A percentile compares a stretch with the other conserved stretches of the same genome.
Evolutionary conservation across 495 filamentous ascomycete species (phyloP).

Genomic region (Extremus antarcticus): DNA sequence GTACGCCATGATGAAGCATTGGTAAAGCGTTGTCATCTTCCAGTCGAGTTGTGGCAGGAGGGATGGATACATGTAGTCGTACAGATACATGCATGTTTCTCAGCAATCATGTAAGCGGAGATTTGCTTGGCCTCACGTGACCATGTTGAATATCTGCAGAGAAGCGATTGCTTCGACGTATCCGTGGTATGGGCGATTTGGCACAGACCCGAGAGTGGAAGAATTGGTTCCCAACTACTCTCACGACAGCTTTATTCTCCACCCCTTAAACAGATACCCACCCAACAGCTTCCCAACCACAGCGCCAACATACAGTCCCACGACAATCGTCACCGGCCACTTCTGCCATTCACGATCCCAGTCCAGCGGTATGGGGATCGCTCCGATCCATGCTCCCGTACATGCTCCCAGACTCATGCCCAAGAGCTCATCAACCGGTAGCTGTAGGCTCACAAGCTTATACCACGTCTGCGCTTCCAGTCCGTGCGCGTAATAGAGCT

Average conservation of each 20-base stretch:
- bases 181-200: too few relatives aligned
- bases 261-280: constrained; percentile 49
- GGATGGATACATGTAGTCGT: neutral
- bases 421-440: constrained; percentile 55
- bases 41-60: neutral
- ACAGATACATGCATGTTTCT: neutral
- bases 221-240: neutral
- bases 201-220: neutral
- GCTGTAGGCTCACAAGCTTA: constrained; percentile 47
- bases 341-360: constrained; percentile 97
- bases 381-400: constrained; percentile 64
- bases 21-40: too few relatives aligned
- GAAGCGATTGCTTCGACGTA: too few relatives aligned
- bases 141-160: neutral
- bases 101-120: neutral
- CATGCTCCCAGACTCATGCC: constrained; percentile 54
- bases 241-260: constrained; percentile 45
- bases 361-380: constrained; percentile 88
- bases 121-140: too few relatives aligned
- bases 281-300: constrained; percentile 50
- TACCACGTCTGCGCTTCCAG: constrained; percentile 62
- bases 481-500: constrained; percentile 76
- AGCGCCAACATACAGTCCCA: constrained; percentile 60
- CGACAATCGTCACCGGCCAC: constrained; percentile 84
- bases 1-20: too few relatives aligned